These are phyloP conservation scores for Camillea tinctor DNA, from an alignment of 2,329 filamentous ascomycete species.

Conservation along the genomic window DNA sequence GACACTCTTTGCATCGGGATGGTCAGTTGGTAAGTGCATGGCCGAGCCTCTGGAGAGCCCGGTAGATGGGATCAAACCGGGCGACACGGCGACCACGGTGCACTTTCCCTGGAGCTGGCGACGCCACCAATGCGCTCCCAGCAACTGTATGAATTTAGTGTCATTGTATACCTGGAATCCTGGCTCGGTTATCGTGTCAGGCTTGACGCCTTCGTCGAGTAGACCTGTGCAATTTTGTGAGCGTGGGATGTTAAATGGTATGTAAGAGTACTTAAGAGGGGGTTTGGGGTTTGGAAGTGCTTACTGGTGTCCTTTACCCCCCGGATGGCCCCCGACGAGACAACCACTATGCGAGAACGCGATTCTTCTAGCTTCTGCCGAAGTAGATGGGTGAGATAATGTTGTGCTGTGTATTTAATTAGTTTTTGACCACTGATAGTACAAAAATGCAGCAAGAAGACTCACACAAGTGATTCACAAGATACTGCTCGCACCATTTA, in stretches of 20 bases:
- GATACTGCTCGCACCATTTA: conserved; percentile 49
- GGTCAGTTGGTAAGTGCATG: conserved; percentile 28
- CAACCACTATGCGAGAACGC: conserved; percentile 46
- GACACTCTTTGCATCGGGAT: conserved; percentile 48
- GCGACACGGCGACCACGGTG: conserved; percentile 52
- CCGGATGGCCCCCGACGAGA: conserved; percentile 50
- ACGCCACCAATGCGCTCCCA: conserved; percentile 56
- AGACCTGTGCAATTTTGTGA: conserved; percentile 10
- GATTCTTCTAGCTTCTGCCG: conserved; percentile 47
- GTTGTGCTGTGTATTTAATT: conserved; percentile 42
- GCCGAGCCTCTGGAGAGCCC: conserved; percentile 37
- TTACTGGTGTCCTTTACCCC: conserved; percentile 39
- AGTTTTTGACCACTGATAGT: not conserved
- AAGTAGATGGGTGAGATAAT: conserved; percentile 51
- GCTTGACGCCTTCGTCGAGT: conserved; percentile 30
- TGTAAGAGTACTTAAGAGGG: no score
- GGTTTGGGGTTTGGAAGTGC: conserved; percentile 5
- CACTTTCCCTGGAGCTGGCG: conserved; percentile 46
- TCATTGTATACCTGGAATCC: conserved; percentile 36
- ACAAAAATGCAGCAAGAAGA: not conserved
- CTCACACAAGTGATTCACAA: conserved; percentile 54
- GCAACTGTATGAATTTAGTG: conserved; percentile 51
- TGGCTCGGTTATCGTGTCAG: conserved; percentile 34
- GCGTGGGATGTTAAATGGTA: not conserved
- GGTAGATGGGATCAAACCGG: conserved; percentile 51